Base-by-base conservation (phyloP, 768 basidiomycete genomes). In the Lactifluus volemus region DNA sequence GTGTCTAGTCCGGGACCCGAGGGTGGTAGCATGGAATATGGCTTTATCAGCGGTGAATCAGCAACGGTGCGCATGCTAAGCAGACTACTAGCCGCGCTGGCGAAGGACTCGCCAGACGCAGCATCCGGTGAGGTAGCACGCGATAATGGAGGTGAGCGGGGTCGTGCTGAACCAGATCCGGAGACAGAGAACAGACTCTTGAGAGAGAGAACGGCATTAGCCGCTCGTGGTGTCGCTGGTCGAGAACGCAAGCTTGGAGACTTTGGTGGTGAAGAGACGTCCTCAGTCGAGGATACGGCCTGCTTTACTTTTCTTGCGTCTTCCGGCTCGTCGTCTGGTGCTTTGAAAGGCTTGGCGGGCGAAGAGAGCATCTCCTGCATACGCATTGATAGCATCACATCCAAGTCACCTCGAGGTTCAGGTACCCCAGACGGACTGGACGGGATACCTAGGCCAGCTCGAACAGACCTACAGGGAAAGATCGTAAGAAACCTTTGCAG, bases 371-470 rank as follows among this genome's bases (percentile, higher is more conserved):
- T 72, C n/a, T 81, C 83, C 66, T 88, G 86, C 36, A 82, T 77
- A 51, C 84, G 84, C 78, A 91, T 88, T 34, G 86, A 85, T 39
- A 91, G 77, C 81, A 89, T 87, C 50, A 90, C 89, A 69, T 91
- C 89, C 76, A 91, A 81, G 68, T 91, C 89, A 6, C 89, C 89
- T 49, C 84, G 78, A 21, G 87, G 88, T 62, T 89, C 89, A 30
- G 79, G 73, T 15, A 74, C 75, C 21, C 77, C 74, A 3, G 74
- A 66, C 21, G 73, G 72, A 44, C 73, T 73, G 0, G 77, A 69
- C 30, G 81, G 72, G 25, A 76, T 72, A 38, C 81, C 80, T 12
- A 90, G 71, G 15, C 88, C 88, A 9, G 84, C 86, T 21, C 86
- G 84, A 30, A 86, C 73, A 42, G 86, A 83, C 66, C 88, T 90